Evolutionary conservation across 1,284 basidiomycete genomes (phyloP).

Genomic region (Cryptococcus amylolentus): DNA sequence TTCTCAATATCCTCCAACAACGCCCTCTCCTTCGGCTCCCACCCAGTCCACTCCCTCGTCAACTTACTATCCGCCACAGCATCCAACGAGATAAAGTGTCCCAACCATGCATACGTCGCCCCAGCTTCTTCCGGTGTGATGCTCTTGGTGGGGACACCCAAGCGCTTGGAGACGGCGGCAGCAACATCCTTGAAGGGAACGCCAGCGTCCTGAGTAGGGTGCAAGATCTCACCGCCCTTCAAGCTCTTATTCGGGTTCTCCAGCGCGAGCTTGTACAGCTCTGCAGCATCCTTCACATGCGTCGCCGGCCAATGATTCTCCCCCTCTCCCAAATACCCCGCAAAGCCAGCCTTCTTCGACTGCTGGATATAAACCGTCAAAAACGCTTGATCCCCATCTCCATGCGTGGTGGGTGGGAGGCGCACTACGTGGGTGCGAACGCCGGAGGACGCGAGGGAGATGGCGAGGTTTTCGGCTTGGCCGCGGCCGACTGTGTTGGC

Average conservation of each 20-base stretch:
- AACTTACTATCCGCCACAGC: neutral
- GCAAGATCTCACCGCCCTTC: conserved; percentile 13
- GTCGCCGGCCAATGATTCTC: conserved; percentile 15
- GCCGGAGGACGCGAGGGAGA: conserved; percentile 10
- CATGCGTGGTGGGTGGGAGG: conserved; percentile 26
- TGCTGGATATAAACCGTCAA: conserved; percentile 9
- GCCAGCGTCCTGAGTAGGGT: conserved; percentile 18
- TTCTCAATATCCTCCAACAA: conserved; percentile 12
- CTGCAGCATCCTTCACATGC: conserved; percentile 24
- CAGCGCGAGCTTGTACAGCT: conserved; percentile 30
- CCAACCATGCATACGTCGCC: conserved; percentile 15
- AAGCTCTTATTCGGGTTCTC: conserved; percentile 11
- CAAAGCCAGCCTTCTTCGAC: conserved; percentile 14
- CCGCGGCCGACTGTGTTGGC: neutral
- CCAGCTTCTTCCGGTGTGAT: conserved; percentile 13
- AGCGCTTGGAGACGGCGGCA: conserved; percentile 15
- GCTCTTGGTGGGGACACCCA: conserved; percentile 11
- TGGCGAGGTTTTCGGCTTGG: conserved; percentile 10
- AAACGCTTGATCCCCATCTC: conserved; percentile 19
- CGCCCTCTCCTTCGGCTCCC: conserved; percentile 12
- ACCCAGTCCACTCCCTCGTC: conserved; percentile 8
- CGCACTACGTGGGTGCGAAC: conserved; percentile 19
- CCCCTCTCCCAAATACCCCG: conserved; percentile 20
- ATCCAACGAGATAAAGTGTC: neutral
- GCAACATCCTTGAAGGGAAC: conserved; percentile 20